Evolutionary conservation across 2,329 filamentous ascomycete genomes (phyloP).

Genomic region (Xylaria sp.): DNA sequence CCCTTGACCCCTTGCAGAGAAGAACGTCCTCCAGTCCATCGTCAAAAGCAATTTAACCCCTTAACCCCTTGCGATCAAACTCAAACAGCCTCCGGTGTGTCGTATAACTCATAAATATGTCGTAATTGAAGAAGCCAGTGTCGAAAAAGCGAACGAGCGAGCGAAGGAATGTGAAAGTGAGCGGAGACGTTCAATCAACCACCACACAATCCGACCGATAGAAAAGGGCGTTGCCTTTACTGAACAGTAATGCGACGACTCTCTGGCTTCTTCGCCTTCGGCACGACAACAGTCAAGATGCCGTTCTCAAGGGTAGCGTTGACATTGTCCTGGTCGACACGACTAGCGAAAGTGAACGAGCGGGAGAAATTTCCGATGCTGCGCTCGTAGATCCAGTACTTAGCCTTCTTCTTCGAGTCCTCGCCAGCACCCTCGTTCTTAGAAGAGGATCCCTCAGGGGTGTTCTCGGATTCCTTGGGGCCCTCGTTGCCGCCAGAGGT

Average conservation of each 20-base stretch:
- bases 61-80: no score
- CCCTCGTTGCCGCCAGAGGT: neutral
- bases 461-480: conserved; percentile 5
- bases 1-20: no score
- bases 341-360: conserved; percentile 61
- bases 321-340: conserved; percentile 58
- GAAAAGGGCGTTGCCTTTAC: conserved; percentile 31
- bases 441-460: conserved; percentile 4
- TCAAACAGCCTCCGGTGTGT: no score
- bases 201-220: neutral
- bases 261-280: conserved; percentile 56
- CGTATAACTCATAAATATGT: no score
- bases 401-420: conserved; percentile 37
- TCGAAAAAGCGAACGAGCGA: no score
- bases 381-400: conserved; percentile 68
- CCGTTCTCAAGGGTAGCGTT: conserved; percentile 60
- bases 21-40: no score
- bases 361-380: conserved; percentile 62
- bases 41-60: no score
- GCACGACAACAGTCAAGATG: conserved; percentile 57
- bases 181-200: no score
- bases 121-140: no score
- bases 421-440: conserved; percentile 14
- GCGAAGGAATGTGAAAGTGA: no score
- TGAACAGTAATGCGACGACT: conserved; percentile 50